A percentile compares a stretch with the other conserved stretches of the same genome.
These are phyloP conservation scores for Meripilus lineatus DNA, from an alignment of 1,284 basidiomycete genomes.

Conservation along the genomic window DNA sequence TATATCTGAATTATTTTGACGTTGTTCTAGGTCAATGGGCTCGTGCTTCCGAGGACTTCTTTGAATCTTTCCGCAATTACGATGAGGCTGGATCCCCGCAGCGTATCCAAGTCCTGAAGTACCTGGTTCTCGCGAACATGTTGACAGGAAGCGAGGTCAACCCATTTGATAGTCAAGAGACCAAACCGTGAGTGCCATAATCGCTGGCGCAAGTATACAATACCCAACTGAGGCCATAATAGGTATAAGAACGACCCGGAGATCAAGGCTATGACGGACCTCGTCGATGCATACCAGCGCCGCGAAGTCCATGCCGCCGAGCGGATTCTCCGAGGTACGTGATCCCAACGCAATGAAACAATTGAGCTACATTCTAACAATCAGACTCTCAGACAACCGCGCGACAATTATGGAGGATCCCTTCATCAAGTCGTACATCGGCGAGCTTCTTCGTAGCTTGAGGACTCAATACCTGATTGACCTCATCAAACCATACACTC, in stretches of 20 bases:
- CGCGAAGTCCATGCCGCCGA: slow-evolving; percentile 96
- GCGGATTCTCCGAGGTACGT: slow-evolving; percentile 82
- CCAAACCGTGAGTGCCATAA: slow-evolving; percentile 73
- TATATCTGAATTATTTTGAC: background rate
- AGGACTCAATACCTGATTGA: slow-evolving; percentile 97
- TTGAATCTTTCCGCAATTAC: slow-evolving; percentile 98
- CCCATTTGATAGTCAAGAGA: slow-evolving; percentile 99
- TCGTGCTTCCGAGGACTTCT: slow-evolving; percentile 95
- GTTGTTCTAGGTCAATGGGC: slow-evolving; percentile 80
- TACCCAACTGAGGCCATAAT: background rate
- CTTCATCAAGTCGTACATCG: slow-evolving; percentile 92
- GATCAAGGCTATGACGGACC: slow-evolving; percentile 96
- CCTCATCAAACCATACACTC: slow-evolving; percentile 94
- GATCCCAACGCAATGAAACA: slow-evolving; percentile 2
- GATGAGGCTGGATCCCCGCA: slow-evolving; percentile 97
- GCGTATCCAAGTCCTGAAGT: slow-evolving; percentile 97
- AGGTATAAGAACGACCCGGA: slow-evolving; percentile 96
- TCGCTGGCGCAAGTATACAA: background rate
- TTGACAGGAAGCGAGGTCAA: slow-evolving; percentile 98
- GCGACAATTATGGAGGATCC: slow-evolving; percentile 92
- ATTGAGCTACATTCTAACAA: slow-evolving; percentile 4
- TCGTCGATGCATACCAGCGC: slow-evolving; percentile 94
- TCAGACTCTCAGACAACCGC: slow-evolving; percentile 65
- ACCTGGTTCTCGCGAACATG: slow-evolving; percentile 98
- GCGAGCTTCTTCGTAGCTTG: slow-evolving; percentile 89